phyloP scores from a whole-genome alignment of 2,329 filamentous ascomycete species.

The Phialocephala subalpina region DNA sequence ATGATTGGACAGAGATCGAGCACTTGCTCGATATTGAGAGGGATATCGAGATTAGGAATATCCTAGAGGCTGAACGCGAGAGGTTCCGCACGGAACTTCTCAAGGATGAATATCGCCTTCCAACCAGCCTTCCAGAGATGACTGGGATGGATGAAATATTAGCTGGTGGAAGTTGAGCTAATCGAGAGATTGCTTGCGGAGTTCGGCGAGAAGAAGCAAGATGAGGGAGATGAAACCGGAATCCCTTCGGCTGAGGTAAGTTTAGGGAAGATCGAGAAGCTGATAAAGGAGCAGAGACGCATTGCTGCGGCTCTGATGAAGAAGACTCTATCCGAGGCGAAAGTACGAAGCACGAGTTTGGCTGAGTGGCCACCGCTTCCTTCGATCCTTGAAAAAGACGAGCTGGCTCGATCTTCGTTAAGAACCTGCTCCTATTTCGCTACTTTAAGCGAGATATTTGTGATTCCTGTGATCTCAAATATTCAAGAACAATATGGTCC shows the following conservation, averaged over 20 bases:
- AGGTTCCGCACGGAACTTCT: neutral
- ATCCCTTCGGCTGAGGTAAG: neutral
- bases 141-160: neutral
- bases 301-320: neutral
- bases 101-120: neutral
- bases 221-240: neutral
- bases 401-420: neutral
- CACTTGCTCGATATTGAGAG: too few relatives aligned
- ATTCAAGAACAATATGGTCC: too few relatives aligned
- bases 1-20: neutral
- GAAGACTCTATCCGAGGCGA: neutral
- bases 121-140: neutral
- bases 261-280: neutral
- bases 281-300: neutral
- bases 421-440: too few relatives aligned
- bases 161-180: neutral
- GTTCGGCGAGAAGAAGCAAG: neutral
- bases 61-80: neutral
- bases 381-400: neutral
- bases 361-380: neutral
- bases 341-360: neutral
- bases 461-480: too few relatives aligned
- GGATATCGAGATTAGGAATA: neutral
- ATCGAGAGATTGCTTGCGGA: neutral
- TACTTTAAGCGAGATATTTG: too few relatives aligned